These are phyloP conservation scores for Tulasnella sp. DNA, from an alignment of 768 basidiomycete species.

Conservation along the genomic window DNA sequence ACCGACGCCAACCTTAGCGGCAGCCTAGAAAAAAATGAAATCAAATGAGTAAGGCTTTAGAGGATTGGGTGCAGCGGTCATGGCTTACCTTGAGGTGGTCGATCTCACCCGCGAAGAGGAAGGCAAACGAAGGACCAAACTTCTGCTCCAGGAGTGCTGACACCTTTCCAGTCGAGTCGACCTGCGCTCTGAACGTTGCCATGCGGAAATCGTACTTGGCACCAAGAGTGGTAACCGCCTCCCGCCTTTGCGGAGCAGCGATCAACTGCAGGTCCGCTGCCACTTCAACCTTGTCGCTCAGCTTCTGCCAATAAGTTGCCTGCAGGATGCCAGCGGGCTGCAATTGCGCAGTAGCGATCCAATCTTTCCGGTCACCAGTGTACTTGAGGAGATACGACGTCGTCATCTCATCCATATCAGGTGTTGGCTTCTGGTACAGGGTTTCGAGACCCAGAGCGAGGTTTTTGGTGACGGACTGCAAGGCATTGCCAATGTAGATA, in stretches of 20 bases:
- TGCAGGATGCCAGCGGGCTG: slow-evolving; percentile 80
- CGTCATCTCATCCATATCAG: slow-evolving; percentile 61
- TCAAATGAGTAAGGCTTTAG: neutral
- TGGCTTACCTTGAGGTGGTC: slow-evolving; percentile 90
- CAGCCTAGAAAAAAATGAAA: slow-evolving; percentile 39
- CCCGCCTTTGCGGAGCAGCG: slow-evolving; percentile 72
- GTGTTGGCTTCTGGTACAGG: slow-evolving; percentile 67
- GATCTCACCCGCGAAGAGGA: slow-evolving; percentile 93
- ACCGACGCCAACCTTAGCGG: slow-evolving; percentile 92
- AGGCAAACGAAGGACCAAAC: slow-evolving; percentile 91
- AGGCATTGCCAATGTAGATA: slow-evolving; percentile 85
- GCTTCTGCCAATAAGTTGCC: slow-evolving; percentile 94
- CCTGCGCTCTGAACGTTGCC: slow-evolving; percentile 89
- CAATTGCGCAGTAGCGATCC: slow-evolving; percentile 91
- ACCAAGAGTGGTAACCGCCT: slow-evolving; percentile 89
- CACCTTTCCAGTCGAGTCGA: slow-evolving; percentile 94
- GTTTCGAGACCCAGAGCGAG: slow-evolving; percentile 84
- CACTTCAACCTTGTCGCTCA: slow-evolving; percentile 95
- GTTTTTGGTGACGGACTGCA: slow-evolving; percentile 89
- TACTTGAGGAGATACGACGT: slow-evolving; percentile 80
- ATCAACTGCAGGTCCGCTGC: slow-evolving; percentile 87
- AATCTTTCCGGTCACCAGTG: slow-evolving; percentile 65
- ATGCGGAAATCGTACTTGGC: slow-evolving; percentile 95
- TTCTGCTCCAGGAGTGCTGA: slow-evolving; percentile 93
- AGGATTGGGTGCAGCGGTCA: neutral